A percentile compares a stretch with the other conserved stretches of the same genome.
phyloP scores from a whole-genome alignment of 805 yeast species.

The Diddensiella santjacobensis region DNA sequence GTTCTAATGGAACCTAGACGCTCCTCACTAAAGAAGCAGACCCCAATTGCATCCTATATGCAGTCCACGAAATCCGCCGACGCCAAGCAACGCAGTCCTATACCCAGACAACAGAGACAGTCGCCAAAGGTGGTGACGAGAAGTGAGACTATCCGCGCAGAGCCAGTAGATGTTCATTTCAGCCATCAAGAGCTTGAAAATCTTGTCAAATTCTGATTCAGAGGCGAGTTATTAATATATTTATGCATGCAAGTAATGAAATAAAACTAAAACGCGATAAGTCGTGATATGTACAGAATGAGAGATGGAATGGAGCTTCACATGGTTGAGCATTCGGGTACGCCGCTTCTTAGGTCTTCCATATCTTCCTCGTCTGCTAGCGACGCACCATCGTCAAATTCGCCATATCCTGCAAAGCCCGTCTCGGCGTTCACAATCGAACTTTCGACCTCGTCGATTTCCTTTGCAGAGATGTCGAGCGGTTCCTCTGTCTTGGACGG shows the following conservation, averaged over 20 bases:
- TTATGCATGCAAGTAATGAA: no score
- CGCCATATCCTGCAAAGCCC: background rate
- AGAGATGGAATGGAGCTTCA: background rate
- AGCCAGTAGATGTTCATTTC: background rate
- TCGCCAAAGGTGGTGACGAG: background rate
- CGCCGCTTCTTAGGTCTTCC: background rate
- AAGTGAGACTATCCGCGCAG: background rate
- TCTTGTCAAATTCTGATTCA: background rate
- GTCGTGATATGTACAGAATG: background rate
- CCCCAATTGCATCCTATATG: conserved; percentile 18
- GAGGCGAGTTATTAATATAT: background rate
- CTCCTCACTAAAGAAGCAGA: no score
- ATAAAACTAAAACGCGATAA: no score
- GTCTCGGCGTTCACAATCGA: background rate
- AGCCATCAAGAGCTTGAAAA: conserved; percentile 1
- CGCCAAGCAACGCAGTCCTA: conserved; percentile 14
- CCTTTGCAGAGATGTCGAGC: conserved; percentile 18
- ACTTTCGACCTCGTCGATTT: conserved; percentile 25
- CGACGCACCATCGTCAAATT: conserved; percentile 4
- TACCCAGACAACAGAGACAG: background rate
- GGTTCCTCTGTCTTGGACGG: conserved; percentile 21
- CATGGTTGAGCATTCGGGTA: conserved; percentile 22
- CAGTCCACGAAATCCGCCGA: conserved; percentile 21
- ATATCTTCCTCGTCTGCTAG: conserved; percentile 1
- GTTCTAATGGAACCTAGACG: no score